These are phyloP conservation scores for Penicillium frequentans DNA, from an alignment of 2,329 filamentous ascomycete species.

Conservation along the genomic window DNA sequence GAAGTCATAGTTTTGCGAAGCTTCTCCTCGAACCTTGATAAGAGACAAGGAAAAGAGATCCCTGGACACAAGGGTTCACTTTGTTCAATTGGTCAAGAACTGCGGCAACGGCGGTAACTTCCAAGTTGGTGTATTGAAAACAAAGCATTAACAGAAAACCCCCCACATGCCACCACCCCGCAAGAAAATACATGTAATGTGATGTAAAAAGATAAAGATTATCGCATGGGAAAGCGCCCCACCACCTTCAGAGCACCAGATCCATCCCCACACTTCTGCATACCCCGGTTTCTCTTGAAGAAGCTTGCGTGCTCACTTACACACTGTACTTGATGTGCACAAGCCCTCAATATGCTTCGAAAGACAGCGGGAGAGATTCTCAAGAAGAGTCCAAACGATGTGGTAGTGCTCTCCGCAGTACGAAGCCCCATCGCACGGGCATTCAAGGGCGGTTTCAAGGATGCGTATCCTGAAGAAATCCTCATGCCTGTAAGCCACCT, in stretches of 20 bases:
- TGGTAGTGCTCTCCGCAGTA: slow-evolving; percentile 86
- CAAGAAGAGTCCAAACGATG: slow-evolving; percentile 74
- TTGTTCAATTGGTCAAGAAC: background rate
- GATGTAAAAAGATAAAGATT: background rate
- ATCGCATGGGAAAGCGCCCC: background rate
- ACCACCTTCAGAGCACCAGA: background rate
- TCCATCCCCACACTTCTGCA: background rate
- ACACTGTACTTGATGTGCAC: background rate
- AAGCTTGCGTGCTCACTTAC: background rate
- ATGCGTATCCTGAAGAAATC: slow-evolving; percentile 88
- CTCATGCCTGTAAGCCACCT: slow-evolving; percentile 69
- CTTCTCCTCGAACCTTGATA: background rate
- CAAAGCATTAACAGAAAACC: background rate
- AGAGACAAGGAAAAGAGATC: background rate
- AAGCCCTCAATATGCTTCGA: background rate
- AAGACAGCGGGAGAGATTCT: slow-evolving; percentile 56
- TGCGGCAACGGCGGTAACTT: background rate
- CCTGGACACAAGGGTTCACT: too few relatives aligned
- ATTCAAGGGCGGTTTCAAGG: slow-evolving; percentile 79
- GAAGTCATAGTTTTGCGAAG: background rate
- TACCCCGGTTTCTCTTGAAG: background rate
- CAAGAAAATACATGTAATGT: background rate
- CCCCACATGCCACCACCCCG: background rate
- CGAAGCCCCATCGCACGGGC: slow-evolving; percentile 83
- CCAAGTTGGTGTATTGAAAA: background rate